Percentiles rank a stretch among this genome's conserved stretches.
phyloP scores from a whole-genome alignment of 2,329 filamentous ascomycete species.

The Pseudocercospora crystallina region DNA sequence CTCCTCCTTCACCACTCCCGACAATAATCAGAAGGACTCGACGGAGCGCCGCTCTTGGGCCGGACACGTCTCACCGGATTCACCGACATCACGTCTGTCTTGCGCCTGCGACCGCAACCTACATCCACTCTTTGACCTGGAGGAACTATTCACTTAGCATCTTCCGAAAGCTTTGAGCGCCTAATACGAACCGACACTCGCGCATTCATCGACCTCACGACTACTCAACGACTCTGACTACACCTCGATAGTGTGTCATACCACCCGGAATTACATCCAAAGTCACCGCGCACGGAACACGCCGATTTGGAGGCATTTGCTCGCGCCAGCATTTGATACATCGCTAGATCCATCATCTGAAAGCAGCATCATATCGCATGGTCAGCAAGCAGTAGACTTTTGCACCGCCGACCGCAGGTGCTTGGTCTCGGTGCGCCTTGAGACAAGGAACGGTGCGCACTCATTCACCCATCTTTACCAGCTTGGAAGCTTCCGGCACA shows the following conservation, averaged over 20 bases:
- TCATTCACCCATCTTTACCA: not conserved
- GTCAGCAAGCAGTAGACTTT: slow-evolving; percentile 22
- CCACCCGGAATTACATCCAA: not conserved
- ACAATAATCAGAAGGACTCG: not conserved
- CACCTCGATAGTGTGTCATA: not conserved
- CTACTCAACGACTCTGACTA: not conserved
- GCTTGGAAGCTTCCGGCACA: slow-evolving; percentile 3
- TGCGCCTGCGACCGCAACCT: slow-evolving; percentile 10
- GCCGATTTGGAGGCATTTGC: not conserved
- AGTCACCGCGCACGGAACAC: slow-evolving; percentile 8
- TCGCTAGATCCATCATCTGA: slow-evolving; percentile 10
- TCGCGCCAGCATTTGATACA: slow-evolving; percentile 8
- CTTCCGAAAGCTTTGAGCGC: slow-evolving; percentile 17
- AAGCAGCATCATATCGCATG: slow-evolving; percentile 22
- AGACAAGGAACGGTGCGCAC: slow-evolving; percentile 26
- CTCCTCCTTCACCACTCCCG: too few relatives aligned
- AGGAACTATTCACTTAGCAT: slow-evolving; percentile 39
- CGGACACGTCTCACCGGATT: not conserved
- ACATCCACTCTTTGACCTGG: slow-evolving; percentile 17
- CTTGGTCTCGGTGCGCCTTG: slow-evolving; percentile 26
- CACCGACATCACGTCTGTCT: slow-evolving; percentile 7
- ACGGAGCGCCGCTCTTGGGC: not conserved
- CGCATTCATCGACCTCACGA: not conserved
- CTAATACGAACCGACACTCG: slow-evolving; percentile 5
- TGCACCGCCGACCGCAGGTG: slow-evolving; percentile 22